Percentiles rank a stretch among this genome's conserved stretches.
phyloP scores from a whole-genome alignment of 1,284 basidiomycete species.

The Sanghuangporus sanghuang region DNA sequence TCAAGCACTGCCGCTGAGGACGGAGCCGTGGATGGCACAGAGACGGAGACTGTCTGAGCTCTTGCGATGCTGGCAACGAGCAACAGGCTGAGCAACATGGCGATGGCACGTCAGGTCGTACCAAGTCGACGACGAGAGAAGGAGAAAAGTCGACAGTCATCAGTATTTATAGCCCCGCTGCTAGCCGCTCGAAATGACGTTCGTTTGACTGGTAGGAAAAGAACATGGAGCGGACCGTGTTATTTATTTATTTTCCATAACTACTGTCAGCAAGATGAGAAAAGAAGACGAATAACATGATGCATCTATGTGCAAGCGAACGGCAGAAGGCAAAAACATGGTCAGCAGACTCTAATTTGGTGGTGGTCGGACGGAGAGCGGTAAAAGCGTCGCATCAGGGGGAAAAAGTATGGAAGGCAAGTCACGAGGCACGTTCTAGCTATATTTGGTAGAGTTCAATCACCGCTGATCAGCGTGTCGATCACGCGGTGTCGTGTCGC shows the following conservation, averaged over 20 bases:
- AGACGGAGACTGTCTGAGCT: slow-evolving; percentile 3
- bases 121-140: not conserved
- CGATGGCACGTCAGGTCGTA: not conserved
- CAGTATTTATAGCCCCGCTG: not conserved
- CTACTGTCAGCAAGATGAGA: not conserved
- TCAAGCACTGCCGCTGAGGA: slow-evolving; percentile 7
- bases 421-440: too few relatives aligned
- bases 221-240: not conserved
- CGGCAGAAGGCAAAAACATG: too few relatives aligned
- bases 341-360: too few relatives aligned
- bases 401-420: too few relatives aligned
- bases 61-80: not conserved
- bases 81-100: not conserved
- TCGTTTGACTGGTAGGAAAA: not conserved
- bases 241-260: not conserved
- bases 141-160: not conserved
- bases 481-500: too few relatives aligned
- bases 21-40: slow-evolving; percentile 5
- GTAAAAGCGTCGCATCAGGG: too few relatives aligned
- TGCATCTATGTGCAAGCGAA: too few relatives aligned
- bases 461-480: too few relatives aligned
- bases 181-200: not conserved
- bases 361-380: too few relatives aligned
- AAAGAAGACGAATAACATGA: too few relatives aligned
- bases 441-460: too few relatives aligned